Conservation (phyloP, 768 basidiomycete species). For the Termitomyces sp. region DNA sequence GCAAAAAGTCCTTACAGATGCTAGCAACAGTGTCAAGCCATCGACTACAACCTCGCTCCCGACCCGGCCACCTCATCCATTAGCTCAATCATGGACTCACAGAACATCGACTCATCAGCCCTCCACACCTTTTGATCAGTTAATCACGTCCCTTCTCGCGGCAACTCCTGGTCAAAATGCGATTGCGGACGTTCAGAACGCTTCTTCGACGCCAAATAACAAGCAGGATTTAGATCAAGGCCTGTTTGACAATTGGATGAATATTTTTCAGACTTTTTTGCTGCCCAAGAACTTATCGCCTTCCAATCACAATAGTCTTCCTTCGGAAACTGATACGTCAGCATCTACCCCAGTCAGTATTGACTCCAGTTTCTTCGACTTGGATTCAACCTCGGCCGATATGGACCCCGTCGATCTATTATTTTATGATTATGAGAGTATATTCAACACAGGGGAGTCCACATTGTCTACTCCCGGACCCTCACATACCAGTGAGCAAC, state of each 20-base stretch:
- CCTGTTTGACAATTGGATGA: conserved; percentile 49
- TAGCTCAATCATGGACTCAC: background rate
- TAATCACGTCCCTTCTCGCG: conserved; percentile 37
- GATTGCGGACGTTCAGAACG: background rate
- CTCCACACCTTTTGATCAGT: conserved; percentile 33
- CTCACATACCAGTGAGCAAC: background rate
- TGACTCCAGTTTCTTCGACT: conserved; percentile 15
- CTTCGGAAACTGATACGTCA: conserved; percentile 3
- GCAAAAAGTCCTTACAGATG: conserved; percentile 23
- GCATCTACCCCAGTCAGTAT: conserved; percentile 1
- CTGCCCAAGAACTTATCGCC: conserved; percentile 24
- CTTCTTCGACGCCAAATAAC: background rate
- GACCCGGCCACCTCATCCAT: background rate
- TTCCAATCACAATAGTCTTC: conserved; percentile 8
- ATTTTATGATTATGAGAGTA: conserved; percentile 9
- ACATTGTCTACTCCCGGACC: background rate
- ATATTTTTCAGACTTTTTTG: conserved; percentile 44
- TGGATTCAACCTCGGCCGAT: conserved; percentile 4
- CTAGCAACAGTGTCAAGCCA: conserved; percentile 15
- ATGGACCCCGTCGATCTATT: conserved; percentile 1
- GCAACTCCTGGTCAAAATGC: conserved; percentile 17
- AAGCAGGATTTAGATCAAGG: conserved; percentile 29
- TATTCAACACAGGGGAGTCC: background rate
- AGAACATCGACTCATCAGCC: conserved; percentile 10
- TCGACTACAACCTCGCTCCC: background rate